These are phyloP conservation scores for Daedaleopsis nitida DNA, from an alignment of 768 basidiomycete species.

Conservation along the genomic window DNA sequence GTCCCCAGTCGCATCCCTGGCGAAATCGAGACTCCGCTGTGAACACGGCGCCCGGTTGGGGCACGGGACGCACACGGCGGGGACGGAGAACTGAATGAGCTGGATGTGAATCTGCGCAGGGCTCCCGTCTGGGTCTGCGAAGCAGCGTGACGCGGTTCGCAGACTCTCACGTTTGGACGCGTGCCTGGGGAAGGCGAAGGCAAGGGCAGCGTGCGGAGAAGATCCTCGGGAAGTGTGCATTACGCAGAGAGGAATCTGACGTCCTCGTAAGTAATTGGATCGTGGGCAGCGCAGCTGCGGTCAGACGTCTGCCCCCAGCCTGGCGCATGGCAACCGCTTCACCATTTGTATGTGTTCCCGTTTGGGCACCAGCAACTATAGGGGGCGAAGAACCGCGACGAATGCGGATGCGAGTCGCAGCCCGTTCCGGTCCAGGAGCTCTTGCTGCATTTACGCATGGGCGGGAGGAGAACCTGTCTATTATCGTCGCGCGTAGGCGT, in stretches of 20 bases:
- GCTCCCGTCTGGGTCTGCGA: not conserved
- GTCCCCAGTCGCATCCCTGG: not conserved
- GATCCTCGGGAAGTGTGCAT: not conserved
- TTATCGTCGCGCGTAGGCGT: not conserved
- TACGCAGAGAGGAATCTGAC: not conserved
- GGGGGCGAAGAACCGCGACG: too few species aligned
- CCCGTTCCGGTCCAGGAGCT: not conserved
- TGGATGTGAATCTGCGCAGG: not conserved
- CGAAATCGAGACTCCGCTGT: not conserved
- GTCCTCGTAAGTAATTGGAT: not conserved
- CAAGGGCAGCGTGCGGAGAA: not conserved
- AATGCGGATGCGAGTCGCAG: not conserved
- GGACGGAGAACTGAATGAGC: not conserved
- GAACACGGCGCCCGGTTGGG: not conserved
- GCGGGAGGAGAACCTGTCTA: not conserved
- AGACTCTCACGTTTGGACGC: not conserved
- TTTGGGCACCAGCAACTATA: too few species aligned
- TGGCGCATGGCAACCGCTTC: not conserved
- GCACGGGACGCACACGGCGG: not conserved
- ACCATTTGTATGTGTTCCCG: not conserved
- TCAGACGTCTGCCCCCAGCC: not conserved
- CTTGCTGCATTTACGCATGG: not conserved
- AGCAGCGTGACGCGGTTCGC: not conserved
- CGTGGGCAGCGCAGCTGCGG: not conserved
- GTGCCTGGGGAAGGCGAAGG: not conserved